phyloP scores from a whole-genome alignment of 345 rosid genomes.

The Populus ilicifolia region DNA sequence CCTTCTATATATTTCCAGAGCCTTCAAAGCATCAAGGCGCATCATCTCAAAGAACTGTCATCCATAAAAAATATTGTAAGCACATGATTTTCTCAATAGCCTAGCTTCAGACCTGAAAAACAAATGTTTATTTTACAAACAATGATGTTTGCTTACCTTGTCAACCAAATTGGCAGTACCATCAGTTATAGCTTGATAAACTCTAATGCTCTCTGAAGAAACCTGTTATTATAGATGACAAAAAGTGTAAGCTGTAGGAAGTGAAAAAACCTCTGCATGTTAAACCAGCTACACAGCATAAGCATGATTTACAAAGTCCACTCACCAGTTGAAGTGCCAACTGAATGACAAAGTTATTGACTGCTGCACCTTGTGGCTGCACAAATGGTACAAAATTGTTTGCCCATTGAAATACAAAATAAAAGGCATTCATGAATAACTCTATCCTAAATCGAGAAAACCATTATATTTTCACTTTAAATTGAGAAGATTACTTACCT shows the following conservation, averaged over 20 bases:
- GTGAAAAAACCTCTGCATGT: slow-evolving; percentile 7
- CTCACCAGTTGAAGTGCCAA: slow-evolving; percentile 87
- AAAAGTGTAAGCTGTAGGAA: background rate
- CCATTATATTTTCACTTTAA: background rate
- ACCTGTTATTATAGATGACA: slow-evolving; percentile 47
- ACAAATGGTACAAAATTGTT: slow-evolving; percentile 25
- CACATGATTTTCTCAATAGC: slow-evolving; percentile 9
- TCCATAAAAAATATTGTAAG: slow-evolving; percentile 15
- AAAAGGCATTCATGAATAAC: background rate
- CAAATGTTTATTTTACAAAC: background rate
- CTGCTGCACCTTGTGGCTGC: slow-evolving; percentile 94
- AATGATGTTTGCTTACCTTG: slow-evolving; percentile 50
- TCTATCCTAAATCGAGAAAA: background rate
- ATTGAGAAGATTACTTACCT: slow-evolving; percentile 38
- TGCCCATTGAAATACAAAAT: slow-evolving; percentile 3
- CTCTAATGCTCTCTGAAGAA: slow-evolving; percentile 79
- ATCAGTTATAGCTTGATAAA: slow-evolving; percentile 83
- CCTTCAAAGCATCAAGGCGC: slow-evolving; percentile 77
- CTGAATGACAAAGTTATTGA: slow-evolving; percentile 72
- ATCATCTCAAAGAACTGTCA: slow-evolving; percentile 98
- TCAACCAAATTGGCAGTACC: slow-evolving; percentile 87
- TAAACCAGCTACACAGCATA: background rate
- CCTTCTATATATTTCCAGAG: slow-evolving; percentile 74
- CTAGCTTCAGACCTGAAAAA: slow-evolving; percentile 16
- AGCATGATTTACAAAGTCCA: slow-evolving; percentile 19